Evolutionary conservation across 2,329 filamentous ascomycete genomes (phyloP).

Genomic region (Anthostomella pinea): DNA sequence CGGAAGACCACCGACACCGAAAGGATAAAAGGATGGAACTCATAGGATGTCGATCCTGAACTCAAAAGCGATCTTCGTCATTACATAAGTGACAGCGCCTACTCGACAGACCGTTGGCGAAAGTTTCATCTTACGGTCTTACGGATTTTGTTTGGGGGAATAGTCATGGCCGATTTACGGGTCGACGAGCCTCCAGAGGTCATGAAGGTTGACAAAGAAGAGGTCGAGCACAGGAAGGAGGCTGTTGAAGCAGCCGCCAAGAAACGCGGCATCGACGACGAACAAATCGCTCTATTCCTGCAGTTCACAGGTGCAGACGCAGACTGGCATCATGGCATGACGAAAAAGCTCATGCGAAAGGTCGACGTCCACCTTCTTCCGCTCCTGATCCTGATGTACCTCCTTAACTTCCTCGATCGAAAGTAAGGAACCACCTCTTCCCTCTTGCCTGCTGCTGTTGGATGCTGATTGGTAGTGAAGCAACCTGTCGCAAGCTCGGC

Average conservation of each 20-base stretch:
- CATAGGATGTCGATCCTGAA: no score
- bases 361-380: slow-evolving; percentile 52
- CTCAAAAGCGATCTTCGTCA: no score
- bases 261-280: slow-evolving; percentile 20
- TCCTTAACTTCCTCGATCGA: slow-evolving; percentile 54
- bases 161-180: no score
- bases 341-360: slow-evolving; percentile 43
- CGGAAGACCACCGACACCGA: no score
- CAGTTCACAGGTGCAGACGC: slow-evolving; percentile 26
- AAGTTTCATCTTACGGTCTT: no score
- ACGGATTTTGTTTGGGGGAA: no score
- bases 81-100: no score
- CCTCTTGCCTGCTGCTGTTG: not conserved
- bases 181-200: slow-evolving; percentile 5
- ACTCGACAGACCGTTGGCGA: no score
- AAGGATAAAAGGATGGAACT: no score
- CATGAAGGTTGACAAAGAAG: slow-evolving; percentile 4
- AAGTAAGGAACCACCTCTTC: slow-evolving; percentile 20
- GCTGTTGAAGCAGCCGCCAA: slow-evolving; percentile 2
- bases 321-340: slow-evolving; percentile 29
- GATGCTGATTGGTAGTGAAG: slow-evolving; percentile 17
- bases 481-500: slow-evolving; percentile 53
- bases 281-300: slow-evolving; percentile 22
- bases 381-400: slow-evolving; percentile 52
- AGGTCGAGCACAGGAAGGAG: slow-evolving; percentile 11